These are phyloP conservation scores for Hypericum perforatum DNA, from an alignment of 345 rosid genomes.

Conservation along the genomic window DNA sequence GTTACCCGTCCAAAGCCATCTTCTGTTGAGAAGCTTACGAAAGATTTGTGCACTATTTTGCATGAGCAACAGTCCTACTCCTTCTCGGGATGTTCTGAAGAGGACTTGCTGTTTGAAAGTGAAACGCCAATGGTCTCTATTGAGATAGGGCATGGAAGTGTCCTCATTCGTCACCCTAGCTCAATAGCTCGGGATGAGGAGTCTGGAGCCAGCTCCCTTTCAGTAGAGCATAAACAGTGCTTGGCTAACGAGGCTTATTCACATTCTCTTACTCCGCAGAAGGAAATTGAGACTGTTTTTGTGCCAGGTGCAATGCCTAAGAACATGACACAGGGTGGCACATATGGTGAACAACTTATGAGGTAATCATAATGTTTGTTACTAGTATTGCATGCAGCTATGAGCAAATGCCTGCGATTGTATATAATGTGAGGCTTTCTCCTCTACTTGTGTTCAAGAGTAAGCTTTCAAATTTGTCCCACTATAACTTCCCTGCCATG, in stretches of 20 bases:
- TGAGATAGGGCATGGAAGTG: slow-evolving; percentile 95
- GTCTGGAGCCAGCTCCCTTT: slow-evolving; percentile 92
- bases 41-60: slow-evolving; percentile 69
- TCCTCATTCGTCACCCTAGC: slow-evolving; percentile 74
- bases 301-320: slow-evolving; percentile 29
- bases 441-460: too few species aligned
- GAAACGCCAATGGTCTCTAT: slow-evolving; percentile 91
- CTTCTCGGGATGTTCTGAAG: slow-evolving; percentile 81
- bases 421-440: too few species aligned
- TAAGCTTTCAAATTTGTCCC: too few species aligned
- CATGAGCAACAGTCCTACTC: slow-evolving; percentile 92
- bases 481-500: too few species aligned
- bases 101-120: slow-evolving; percentile 84
- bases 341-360: slow-evolving; percentile 48
- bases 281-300: slow-evolving; percentile 22
- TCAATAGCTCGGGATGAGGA: slow-evolving; percentile 85
- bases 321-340: slow-evolving; percentile 31
- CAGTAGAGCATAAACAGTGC: slow-evolving; percentile 61
- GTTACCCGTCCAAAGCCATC: slow-evolving; percentile 75
- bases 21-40: slow-evolving; percentile 85
- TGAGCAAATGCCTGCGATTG: too few species aligned
- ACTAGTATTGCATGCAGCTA: too few species aligned
- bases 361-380: slow-evolving; percentile 32
- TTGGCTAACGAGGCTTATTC: slow-evolving; percentile 54
- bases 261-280: slow-evolving; percentile 37